These are phyloP conservation scores for Zygoascus ofunaensis DNA, from an alignment of 805 yeast species.

Conservation along the genomic window DNA sequence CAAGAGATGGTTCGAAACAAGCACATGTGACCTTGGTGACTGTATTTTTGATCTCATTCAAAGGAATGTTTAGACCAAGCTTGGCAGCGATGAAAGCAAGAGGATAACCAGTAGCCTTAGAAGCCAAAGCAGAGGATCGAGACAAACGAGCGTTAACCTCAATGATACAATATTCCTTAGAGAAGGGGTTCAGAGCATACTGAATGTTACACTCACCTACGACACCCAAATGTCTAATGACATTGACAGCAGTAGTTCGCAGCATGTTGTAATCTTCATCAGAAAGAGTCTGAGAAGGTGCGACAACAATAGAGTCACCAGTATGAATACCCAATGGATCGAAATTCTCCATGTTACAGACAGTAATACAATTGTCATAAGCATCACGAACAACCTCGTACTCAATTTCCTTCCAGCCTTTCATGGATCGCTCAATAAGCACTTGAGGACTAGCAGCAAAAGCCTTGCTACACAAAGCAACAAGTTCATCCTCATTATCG, in stretches of 20 bases:
- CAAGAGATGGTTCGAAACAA: conserved; percentile 94
- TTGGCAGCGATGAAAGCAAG: conserved; percentile 97
- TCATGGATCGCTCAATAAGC: conserved; percentile 90
- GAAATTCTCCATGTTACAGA: conserved; percentile 98
- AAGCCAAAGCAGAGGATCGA: conserved; percentile 97
- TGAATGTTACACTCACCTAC: conserved; percentile 99
- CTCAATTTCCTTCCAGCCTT: conserved; percentile 99
- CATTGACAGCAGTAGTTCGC: conserved; percentile 94
- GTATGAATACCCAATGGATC: conserved; percentile 98
- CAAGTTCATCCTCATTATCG: conserved; percentile 71
- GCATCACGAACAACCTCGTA: conserved; percentile 98
- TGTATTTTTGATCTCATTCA: conserved; percentile 84
- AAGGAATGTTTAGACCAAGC: conserved; percentile 84
- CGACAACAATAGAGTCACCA: conserved; percentile 98
- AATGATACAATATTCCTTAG: conserved; percentile 91
- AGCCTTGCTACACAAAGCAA: conserved; percentile 79
- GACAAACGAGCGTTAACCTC: conserved; percentile 97
- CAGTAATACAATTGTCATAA: conserved; percentile 94
- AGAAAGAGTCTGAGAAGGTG: conserved; percentile 94
- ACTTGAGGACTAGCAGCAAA: conserved; percentile 96
- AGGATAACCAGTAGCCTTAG: conserved; percentile 98
- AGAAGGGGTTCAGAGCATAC: conserved; percentile 88
- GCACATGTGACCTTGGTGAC: conserved; percentile 93
- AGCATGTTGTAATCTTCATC: conserved; percentile 98
- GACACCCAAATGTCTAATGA: conserved; percentile 94